phyloP scores from a whole-genome alignment of 2,329 filamentous ascomycete species.

The Aspergillus sp. region DNA sequence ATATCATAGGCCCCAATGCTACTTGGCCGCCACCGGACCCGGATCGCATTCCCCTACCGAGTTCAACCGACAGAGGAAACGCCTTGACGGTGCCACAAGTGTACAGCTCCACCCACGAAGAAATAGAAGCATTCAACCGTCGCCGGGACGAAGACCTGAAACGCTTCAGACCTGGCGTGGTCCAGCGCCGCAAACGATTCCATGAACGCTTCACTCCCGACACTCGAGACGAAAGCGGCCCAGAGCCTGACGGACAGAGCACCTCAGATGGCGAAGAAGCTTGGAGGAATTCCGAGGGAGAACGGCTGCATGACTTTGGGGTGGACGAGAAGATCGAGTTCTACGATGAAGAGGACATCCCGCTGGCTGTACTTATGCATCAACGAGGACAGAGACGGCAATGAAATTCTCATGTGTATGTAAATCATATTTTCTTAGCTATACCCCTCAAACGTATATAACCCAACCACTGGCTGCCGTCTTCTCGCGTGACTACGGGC shows the following conservation, averaged over 20 bases:
- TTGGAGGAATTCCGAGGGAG: constrained; percentile 58
- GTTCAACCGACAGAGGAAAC: constrained; percentile 6
- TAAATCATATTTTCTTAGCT: constrained; percentile 24
- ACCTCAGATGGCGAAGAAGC: constrained; percentile 49
- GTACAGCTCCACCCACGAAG: constrained; percentile 32
- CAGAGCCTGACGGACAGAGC: constrained; percentile 8
- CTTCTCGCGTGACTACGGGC: constrained; percentile 51
- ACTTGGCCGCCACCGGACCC: constrained; percentile 46
- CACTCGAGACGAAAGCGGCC: constrained; percentile 8
- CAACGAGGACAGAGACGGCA: constrained; percentile 21
- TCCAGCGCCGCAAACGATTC: constrained; percentile 37
- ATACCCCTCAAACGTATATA: constrained; percentile 42
- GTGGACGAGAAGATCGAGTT: constrained; percentile 60
- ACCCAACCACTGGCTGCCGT: constrained; percentile 47
- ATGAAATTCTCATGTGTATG: neutral
- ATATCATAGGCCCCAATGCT: constrained; percentile 24
- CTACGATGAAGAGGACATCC: constrained; percentile 57
- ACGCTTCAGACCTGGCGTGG: constrained; percentile 32
- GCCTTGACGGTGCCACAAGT: constrained; percentile 21
- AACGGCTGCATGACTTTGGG: constrained; percentile 56
- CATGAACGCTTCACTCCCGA: constrained; percentile 30
- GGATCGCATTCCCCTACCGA: constrained; percentile 39
- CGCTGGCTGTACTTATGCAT: constrained; percentile 49
- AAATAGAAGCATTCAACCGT: constrained; percentile 47
- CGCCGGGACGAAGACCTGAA: constrained; percentile 48